Conservation (phyloP, 1,284 basidiomycete genomes). For the Cerioporus squamosus region DNA sequence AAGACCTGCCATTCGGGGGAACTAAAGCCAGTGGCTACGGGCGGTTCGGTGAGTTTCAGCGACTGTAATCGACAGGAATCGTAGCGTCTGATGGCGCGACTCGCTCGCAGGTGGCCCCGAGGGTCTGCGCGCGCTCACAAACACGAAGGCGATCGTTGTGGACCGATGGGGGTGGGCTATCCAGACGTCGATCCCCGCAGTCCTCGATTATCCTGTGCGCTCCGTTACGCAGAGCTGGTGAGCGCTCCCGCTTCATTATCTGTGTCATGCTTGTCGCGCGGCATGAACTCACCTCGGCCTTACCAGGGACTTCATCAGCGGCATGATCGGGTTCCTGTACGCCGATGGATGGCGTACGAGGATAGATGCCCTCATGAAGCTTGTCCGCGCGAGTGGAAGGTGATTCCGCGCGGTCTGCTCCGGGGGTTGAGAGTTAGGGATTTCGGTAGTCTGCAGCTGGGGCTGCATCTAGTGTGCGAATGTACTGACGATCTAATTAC, state of each 20-base stretch:
- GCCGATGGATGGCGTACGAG: slow-evolving; percentile 70
- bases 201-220: slow-evolving; percentile 87
- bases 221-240: slow-evolving; percentile 83
- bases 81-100: background rate
- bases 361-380: slow-evolving; percentile 52
- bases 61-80: slow-evolving; percentile 8
- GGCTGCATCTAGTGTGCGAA: slow-evolving; percentile 7
- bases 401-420: slow-evolving; percentile 3
- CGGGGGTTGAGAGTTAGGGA: background rate
- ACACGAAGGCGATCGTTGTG: slow-evolving; percentile 84
- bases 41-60: slow-evolving; percentile 69
- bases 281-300: slow-evolving; percentile 12
- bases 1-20: slow-evolving; percentile 94
- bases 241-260: slow-evolving; percentile 25
- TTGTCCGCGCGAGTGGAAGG: slow-evolving; percentile 36
- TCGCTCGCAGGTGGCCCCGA: slow-evolving; percentile 77
- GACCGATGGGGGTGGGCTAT: slow-evolving; percentile 86
- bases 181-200: slow-evolving; percentile 86
- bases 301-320: slow-evolving; percentile 77
- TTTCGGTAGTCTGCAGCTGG: background rate
- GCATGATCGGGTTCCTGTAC: slow-evolving; percentile 76
- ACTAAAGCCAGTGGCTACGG: slow-evolving; percentile 90
- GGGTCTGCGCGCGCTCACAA: slow-evolving; percentile 86
- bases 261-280: slow-evolving; percentile 5
- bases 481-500: slow-evolving; percentile 23